Base-by-base conservation (phyloP, 1,284 basidiomycete genomes). In the Cutaneotrichosporon daszewskae region DNA sequence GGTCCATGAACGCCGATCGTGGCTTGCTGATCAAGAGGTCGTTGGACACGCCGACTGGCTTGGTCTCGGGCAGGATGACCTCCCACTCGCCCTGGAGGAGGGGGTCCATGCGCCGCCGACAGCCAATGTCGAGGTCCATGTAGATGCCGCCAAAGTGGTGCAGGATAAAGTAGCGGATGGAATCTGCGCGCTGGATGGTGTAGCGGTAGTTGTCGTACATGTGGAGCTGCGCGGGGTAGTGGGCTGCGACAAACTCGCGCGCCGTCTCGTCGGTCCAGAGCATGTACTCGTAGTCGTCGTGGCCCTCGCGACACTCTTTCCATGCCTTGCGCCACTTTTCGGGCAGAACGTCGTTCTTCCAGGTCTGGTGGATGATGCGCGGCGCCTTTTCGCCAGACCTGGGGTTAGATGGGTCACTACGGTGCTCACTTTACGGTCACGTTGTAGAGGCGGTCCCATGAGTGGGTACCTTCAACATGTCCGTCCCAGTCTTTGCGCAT, bases 41-140 rank as follows among this genome's bases (percentile, higher is more conserved):
- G 73, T 99, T 99, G 43, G 88, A 92, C 14, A 98, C 83, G 32
- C 91, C 91, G 56, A 95, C 91, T 23, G 95, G 95, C 57, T 94
- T 92, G 7, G 95, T 98, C 59, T 85, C 84, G 29, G 95, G 87
- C 18, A 98, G 79, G 58, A 97, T 83, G 62, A 94, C 85, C 33
- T 91, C 83, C 75, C 88, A 88, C 32, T 70, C 67, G 18, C 68
- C 69, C 19, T 82, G 77, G 43, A 97, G 76, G 17, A 99, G 79
- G 9, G 87, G 85, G 66, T 96, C 94, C 51, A 97, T 73, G 11
- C 85, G 82, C n/a, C 87, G 82, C 31, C 83, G 72, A 66, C 95
- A 98, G 24, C 95, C 95, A 55, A 98, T 87, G 71, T 99, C 94
- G 51, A 98, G 79, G 73, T 99, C 95, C 69, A 98, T 78, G 74